Evolutionary conservation across 2,329 filamentous ascomycete species (phyloP), one percentile per base, ranked within the genome.

Genomic region (Xylaria digitata): DNA sequence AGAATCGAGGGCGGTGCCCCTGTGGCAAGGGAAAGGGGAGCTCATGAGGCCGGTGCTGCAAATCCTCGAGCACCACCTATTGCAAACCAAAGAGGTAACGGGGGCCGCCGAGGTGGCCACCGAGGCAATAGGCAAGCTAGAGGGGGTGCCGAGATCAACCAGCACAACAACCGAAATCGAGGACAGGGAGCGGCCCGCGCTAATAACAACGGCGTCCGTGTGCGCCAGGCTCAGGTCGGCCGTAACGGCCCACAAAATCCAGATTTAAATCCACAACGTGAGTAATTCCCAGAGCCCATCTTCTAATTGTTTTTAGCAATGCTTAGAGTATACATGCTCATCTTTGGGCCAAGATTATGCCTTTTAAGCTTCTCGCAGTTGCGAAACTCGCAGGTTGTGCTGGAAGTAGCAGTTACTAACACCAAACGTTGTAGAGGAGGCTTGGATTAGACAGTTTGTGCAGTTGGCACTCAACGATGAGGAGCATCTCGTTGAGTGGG

Each of bases 361-460:
- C 45, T 21, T 48, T 3, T 19, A n/a, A 42, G 19, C 2, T 26
- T 42, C 19, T 54, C 34, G 11, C 34, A 6, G 34, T 40, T 54
- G 40, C 5, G 4, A 53, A 37, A 19, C 49, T 53, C 30, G 17
- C 49, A 21, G 6, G 19, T 37, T 17, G 21, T 30, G 34, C 6
- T 23, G n/a, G 32, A 9, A 23, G 42, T 9, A 8, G 19, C 23
- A 17, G 26, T 55, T 55, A 43, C 53, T 55, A n/a, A 55, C 37
- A 23, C 6, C 13, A 19, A 30, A 26, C 17, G 15, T 15, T 55
- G 17, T 43, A 55, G 53, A 86, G 64, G 80, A 80, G 68, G 84
- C 82, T 40, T 87, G 85, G 85, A 78, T 87, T 50, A 80, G 84
- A 54, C 81, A 82, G 61, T 87, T 87, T 73, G 84, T 87, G 55